Percentiles rank a stretch among this genome's conserved stretches.
phyloP scores from a whole-genome alignment of 1,284 basidiomycete species.

The Volvariella volvacea region DNA sequence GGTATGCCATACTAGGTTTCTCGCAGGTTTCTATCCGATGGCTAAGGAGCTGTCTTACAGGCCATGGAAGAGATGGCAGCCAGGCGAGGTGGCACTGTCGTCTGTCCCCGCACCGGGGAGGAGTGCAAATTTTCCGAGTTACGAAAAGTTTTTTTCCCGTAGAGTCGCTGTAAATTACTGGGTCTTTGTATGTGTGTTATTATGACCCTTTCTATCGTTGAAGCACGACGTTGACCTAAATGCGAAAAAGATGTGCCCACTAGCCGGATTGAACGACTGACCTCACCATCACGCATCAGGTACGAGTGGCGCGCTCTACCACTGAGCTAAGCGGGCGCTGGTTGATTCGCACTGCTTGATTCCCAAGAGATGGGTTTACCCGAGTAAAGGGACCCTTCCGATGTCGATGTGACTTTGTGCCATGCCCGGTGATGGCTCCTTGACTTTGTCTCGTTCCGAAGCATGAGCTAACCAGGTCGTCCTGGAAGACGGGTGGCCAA shows the following conservation, averaged over 20 bases:
- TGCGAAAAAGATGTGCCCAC: conserved; percentile 29
- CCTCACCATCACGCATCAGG: conserved; percentile 33
- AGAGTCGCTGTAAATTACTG: background rate
- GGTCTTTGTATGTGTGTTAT: too few relatives aligned
- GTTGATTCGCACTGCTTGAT: background rate
- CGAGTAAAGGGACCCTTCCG: too few relatives aligned
- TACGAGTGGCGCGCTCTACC: conserved; percentile 52
- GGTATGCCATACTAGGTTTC: conserved; percentile 37
- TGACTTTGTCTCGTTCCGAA: too few relatives aligned
- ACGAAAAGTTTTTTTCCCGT: conserved; percentile 86
- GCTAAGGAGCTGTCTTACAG: conserved; percentile 30
- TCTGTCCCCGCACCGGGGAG: conserved; percentile 73
- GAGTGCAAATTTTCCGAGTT: conserved; percentile 61
- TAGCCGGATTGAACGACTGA: conserved; percentile 53
- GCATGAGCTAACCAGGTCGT: too few relatives aligned
- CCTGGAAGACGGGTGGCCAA: too few relatives aligned
- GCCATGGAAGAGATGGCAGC: conserved; percentile 81
- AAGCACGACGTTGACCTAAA: too few relatives aligned
- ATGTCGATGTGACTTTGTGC: too few relatives aligned
- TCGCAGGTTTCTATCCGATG: conserved; percentile 1
- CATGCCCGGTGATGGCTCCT: too few relatives aligned
- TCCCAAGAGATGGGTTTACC: too few relatives aligned
- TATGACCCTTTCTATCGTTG: too few relatives aligned
- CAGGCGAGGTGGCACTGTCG: conserved; percentile 68
- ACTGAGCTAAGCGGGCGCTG: conserved; percentile 45